Conservation (phyloP, 768 basidiomycete genomes). For the Kondoa subrosea region DNA sequence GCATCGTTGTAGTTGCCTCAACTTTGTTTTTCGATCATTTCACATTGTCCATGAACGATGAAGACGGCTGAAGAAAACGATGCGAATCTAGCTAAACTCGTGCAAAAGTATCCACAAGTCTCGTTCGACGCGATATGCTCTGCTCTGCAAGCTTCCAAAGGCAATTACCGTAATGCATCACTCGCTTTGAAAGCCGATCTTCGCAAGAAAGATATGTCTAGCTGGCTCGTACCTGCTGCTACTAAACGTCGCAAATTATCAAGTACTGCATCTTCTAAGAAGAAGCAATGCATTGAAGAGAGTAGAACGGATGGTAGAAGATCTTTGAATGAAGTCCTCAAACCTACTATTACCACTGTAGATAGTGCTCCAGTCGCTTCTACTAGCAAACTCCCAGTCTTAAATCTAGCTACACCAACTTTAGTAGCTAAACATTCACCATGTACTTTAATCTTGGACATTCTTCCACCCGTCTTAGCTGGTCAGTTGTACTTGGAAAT, state of each 20-base stretch:
- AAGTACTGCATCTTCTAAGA: not conserved
- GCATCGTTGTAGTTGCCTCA: too few relatives aligned
- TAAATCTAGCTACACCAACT: conserved; percentile 14
- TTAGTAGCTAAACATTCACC: conserved; percentile 22
- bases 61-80: too few relatives aligned
- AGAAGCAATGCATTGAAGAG: too few relatives aligned
- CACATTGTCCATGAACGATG: too few relatives aligned
- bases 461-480: conserved; percentile 21
- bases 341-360: not conserved
- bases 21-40: too few relatives aligned
- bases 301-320: not conserved
- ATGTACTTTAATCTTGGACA: conserved; percentile 22
- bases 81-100: too few relatives aligned
- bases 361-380: not conserved
- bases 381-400: conserved; percentile 17
- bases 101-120: too few relatives aligned
- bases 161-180: not conserved
- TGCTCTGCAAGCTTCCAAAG: too few relatives aligned
- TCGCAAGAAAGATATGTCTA: not conserved
- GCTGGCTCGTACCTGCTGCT: not conserved
- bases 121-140: too few relatives aligned
- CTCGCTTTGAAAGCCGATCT: not conserved
- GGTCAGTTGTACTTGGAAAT: conserved; percentile 16
- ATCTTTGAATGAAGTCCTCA: not conserved
- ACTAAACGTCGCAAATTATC: not conserved